Conservation (phyloP, 2,329 filamentous ascomycete species). For the Gnomoniopsis smithogilvyi region DNA sequence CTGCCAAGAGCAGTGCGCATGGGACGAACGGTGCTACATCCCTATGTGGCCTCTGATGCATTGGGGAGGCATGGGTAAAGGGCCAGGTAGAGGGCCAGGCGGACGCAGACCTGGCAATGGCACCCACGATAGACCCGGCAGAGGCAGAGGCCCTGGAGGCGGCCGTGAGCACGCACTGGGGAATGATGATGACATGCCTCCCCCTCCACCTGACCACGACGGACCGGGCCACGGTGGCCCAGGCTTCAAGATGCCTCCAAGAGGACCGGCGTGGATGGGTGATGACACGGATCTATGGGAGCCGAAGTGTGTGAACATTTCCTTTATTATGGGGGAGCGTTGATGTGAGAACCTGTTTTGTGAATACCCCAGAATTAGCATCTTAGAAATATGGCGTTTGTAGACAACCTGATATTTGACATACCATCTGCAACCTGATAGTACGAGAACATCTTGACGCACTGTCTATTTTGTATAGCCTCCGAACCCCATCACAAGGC, state of each 20-base stretch:
- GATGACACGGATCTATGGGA: slow-evolving; percentile 28
- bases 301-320: slow-evolving; percentile 24
- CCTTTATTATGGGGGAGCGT: slow-evolving; percentile 15
- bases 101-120: slow-evolving; percentile 12
- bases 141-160: background rate
- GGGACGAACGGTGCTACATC: slow-evolving; percentile 44
- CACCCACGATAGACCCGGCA: background rate
- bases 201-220: slow-evolving; percentile 2
- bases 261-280: slow-evolving; percentile 22
- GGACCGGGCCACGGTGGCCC: slow-evolving; percentile 6
- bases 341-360: background rate
- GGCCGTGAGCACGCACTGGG: slow-evolving; percentile 3
- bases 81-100: slow-evolving; percentile 15
- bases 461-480: background rate
- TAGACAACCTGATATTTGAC: background rate
- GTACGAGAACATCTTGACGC: background rate
- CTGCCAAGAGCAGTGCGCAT: slow-evolving; percentile 37
- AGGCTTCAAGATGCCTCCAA: slow-evolving; percentile 16
- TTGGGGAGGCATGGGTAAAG: slow-evolving; percentile 3
- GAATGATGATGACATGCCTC: background rate
- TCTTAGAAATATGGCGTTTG: background rate
- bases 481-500: background rate
- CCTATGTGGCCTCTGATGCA: slow-evolving; percentile 46
- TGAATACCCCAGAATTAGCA: background rate
- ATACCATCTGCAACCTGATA: background rate